A percentile compares a stretch with the other conserved stretches of the same genome.
Evolutionary conservation across 257 asterid species (phyloP).

Genomic region (Nicotiana noctiflora): DNA sequence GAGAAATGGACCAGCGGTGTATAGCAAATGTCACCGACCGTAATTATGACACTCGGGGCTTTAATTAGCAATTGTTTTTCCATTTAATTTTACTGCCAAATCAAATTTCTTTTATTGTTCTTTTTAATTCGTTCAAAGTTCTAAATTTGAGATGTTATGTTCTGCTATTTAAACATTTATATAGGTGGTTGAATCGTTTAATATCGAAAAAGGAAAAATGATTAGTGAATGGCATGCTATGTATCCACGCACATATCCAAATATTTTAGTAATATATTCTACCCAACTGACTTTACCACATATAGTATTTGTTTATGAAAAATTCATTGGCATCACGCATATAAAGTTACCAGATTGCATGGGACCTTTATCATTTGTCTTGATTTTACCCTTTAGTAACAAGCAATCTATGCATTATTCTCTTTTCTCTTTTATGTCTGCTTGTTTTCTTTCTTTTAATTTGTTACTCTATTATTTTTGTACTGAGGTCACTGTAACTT

Average conservation of each 20-base stretch:
- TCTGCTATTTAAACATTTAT: not conserved
- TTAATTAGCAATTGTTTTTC: not conserved
- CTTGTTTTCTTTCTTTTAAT: not conserved
- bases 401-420: conserved; percentile 12
- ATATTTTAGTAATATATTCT: not conserved
- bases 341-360: conserved; percentile 14
- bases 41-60: conserved; percentile 16
- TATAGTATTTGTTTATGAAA: not conserved
- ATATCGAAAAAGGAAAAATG: not conserved
- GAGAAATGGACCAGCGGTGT: not conserved
- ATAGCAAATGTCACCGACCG: conserved; percentile 29
- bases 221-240: conserved; percentile 5
- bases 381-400: conserved; percentile 6
- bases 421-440: not conserved
- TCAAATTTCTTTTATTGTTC: not conserved
- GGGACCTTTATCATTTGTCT: conserved; percentile 15
- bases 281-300: not conserved
- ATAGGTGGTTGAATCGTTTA: not conserved
- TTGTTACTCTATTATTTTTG: not conserved
- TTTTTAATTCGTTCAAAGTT: not conserved
- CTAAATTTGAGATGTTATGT: not conserved
- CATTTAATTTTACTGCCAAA: not conserved
- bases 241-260: conserved; percentile 3
- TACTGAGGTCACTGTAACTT: not conserved
- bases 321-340: conserved; percentile 1